phyloP scores from a whole-genome alignment of 192 early-diverging fungal genomes.

The Diversispora eburnea region DNA sequence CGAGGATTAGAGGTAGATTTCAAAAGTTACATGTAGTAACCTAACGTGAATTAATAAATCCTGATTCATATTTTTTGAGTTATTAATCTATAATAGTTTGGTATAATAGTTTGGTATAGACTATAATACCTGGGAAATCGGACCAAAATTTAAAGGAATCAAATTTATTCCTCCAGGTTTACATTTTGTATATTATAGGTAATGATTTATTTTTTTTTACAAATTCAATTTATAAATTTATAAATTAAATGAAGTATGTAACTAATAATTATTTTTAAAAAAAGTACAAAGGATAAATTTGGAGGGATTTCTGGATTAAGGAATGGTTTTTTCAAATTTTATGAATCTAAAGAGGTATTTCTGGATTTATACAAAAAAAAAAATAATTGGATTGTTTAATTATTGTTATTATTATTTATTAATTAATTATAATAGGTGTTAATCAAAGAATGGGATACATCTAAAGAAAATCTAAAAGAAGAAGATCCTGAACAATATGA shows the following conservation, averaged over 20 bases:
- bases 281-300: slow-evolving; percentile 38
- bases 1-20: slow-evolving; percentile 45
- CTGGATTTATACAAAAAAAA: too few species aligned
- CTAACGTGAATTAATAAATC: too few species aligned
- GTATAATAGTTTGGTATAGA: slow-evolving; percentile 81
- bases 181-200: slow-evolving; percentile 84
- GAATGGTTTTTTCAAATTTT: slow-evolving; percentile 75
- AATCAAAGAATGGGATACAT: slow-evolving; percentile 75
- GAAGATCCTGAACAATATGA: slow-evolving; percentile 55
- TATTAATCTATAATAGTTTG: not conserved
- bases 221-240: too few species aligned
- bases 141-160: slow-evolving; percentile 86
- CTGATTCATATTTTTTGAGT: not conserved
- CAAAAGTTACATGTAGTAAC: not conserved
- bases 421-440: slow-evolving; percentile 54
- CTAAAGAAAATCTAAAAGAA: slow-evolving; percentile 64
- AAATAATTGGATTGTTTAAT: not conserved
- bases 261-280: not conserved
- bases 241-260: not conserved
- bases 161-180: slow-evolving; percentile 92
- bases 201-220: too few species aligned
- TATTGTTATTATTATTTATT: slow-evolving; percentile 23
- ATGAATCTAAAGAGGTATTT: slow-evolving; percentile 58
- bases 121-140: slow-evolving; percentile 83
- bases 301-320: slow-evolving; percentile 53